Base-by-base conservation (phyloP, 768 basidiomycete species). In the Termitomyces titanicus region DNA sequence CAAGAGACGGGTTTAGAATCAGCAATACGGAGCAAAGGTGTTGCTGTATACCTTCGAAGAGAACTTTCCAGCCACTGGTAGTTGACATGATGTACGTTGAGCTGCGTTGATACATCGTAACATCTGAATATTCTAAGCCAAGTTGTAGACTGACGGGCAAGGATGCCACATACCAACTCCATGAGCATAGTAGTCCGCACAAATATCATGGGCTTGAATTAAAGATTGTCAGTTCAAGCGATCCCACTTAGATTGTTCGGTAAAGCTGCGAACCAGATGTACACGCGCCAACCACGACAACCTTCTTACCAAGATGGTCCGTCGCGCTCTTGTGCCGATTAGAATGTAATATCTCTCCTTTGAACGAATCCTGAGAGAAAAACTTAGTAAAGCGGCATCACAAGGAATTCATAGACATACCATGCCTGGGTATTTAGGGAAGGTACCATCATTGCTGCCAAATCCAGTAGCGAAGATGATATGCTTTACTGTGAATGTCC, bases 271-370 rank as follows among this genome's bases (percentile, higher is more conserved):
- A 39, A 74, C 75, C 74, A 18, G 85, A 85, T 11, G 85, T 86
- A 50, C 82, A 82, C 13, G 86, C 76, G 1, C 88, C 88, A 4
- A 90, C 70, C 2, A 91, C 81, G 3, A 84, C 74, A 0, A 88
- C 86, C 63, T 84, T 90, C 71, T 89, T 89, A 13, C 86, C 88
- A 1, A 64, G 43, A 60, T 84, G 83, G 38, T 83, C 82, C 11
- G 72, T 68, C 0, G 84, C 84, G n/a, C 66, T 72, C 38, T 77
- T 74, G 66, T 88, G 82, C 25, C 76, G 63, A 5, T 67, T 74
- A 0, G 86, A 87, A 64, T 91, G 89, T 15, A 83, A 59, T 3
- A 84, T 67, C 48, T 80, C 70, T 8, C 89, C 89, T 59, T 83
- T 79, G 74, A 86, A 89, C 5, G 70, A 72, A 20, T 82, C 78